Evolutionary conservation across 352 stramenopile species (phyloP).

Genomic region (Globisporangium cystogenes): DNA sequence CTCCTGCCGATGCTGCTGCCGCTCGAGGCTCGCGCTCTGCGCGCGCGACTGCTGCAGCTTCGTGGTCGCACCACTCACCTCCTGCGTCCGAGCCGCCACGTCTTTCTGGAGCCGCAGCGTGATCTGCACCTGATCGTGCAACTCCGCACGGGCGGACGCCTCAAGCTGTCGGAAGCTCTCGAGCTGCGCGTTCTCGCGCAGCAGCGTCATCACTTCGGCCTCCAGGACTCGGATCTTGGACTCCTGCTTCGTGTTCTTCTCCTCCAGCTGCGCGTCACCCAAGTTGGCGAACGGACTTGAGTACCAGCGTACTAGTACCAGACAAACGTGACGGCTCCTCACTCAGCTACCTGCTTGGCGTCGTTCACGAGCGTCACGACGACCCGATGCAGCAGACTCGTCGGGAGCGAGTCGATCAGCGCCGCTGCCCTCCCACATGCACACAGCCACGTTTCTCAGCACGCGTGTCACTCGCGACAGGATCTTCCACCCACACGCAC

Average conservation of each 20-base stretch:
- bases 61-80: slow-evolving; percentile 17
- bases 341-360: slow-evolving; percentile 34
- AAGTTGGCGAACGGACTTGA: too few relatives aligned
- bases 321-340: too few relatives aligned
- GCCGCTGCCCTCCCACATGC: slow-evolving; percentile 35
- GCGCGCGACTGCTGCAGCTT: slow-evolving; percentile 29
- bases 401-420: slow-evolving; percentile 61
- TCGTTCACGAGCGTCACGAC: slow-evolving; percentile 56
- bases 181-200: slow-evolving; percentile 26
- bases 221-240: slow-evolving; percentile 29
- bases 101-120: slow-evolving; percentile 24
- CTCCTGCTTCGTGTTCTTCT: slow-evolving; percentile 29
- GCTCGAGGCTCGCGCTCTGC: slow-evolving; percentile 22
- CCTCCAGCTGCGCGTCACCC: slow-evolving; percentile 24
- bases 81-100: slow-evolving; percentile 22
- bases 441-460: not conserved
- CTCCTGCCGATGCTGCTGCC: slow-evolving; percentile 38
- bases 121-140: slow-evolving; percentile 28
- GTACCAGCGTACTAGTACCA: too few relatives aligned
- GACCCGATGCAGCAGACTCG: slow-evolving; percentile 58
- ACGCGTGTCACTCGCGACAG: not conserved
- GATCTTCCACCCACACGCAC: slow-evolving; percentile 16
- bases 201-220: slow-evolving; percentile 16
- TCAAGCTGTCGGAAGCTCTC: slow-evolving; percentile 26
- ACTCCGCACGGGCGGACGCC: slow-evolving; percentile 18